Evolutionary conservation across 2,329 filamentous ascomycete genomes (phyloP).

Genomic region (Ophiostoma triangulosporum): DNA sequence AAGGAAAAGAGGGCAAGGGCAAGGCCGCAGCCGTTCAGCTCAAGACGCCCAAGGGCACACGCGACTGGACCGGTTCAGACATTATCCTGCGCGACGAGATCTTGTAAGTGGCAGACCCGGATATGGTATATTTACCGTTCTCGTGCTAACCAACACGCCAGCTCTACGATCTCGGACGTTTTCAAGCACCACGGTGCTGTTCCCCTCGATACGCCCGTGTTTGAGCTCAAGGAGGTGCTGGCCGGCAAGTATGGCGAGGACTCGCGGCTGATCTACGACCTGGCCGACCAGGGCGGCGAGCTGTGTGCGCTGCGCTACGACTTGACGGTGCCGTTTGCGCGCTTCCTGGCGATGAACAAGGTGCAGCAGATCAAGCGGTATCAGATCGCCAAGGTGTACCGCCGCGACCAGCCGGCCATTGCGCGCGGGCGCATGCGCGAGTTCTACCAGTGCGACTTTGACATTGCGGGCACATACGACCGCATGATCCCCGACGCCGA

Average conservation of each 20-base stretch:
- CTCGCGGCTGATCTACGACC: constrained; percentile 57
- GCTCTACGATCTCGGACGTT: constrained; percentile 15
- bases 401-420: constrained; percentile 41
- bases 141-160: constrained; percentile 6
- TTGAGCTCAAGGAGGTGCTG: constrained; percentile 63
- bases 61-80: constrained; percentile 54
- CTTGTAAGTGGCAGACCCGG: constrained; percentile 25
- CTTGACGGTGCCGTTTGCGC: constrained; percentile 51
- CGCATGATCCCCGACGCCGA: constrained; percentile 88
- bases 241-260: constrained; percentile 46
- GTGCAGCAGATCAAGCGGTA: constrained; percentile 83
- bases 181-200: constrained; percentile 50
- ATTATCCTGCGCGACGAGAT: constrained; percentile 57
- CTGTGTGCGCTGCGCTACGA: constrained; percentile 72
- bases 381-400: constrained; percentile 87
- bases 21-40: constrained; percentile 27
- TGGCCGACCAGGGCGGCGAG: constrained; percentile 73
- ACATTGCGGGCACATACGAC: constrained; percentile 80
- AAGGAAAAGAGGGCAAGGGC: constrained; percentile 7
- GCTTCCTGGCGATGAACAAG: constrained; percentile 86
- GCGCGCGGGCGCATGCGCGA: constrained; percentile 88
- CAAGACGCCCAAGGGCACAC: constrained; percentile 69
- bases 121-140: background rate
- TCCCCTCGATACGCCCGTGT: constrained; percentile 60
- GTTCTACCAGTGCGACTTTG: constrained; percentile 96